Evolutionary conservation across 2,329 filamentous ascomycete species (phyloP).

Genomic region (Neofusicoccum kwambonambiense): DNA sequence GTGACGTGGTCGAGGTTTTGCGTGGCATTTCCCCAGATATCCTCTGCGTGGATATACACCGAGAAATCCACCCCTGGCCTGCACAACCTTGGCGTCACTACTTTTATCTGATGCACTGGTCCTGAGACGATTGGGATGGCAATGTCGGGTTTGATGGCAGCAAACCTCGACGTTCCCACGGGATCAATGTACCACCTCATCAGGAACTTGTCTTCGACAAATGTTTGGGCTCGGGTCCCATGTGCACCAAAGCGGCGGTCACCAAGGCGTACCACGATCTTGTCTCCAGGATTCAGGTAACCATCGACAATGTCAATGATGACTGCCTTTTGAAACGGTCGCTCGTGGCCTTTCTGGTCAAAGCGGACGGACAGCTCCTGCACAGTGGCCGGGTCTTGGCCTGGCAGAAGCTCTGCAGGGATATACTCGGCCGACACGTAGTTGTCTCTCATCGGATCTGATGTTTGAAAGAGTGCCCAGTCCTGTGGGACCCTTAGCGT

Average conservation of each 20-base stretch:
- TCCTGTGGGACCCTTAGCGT: slow-evolving; percentile 19
- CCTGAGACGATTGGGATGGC: slow-evolving; percentile 26
- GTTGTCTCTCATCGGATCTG: slow-evolving; percentile 23
- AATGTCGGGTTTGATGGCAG: slow-evolving; percentile 36
- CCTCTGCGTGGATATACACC: not conserved
- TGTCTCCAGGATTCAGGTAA: slow-evolving; percentile 38
- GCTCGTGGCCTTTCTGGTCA: slow-evolving; percentile 41
- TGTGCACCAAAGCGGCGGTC: slow-evolving; percentile 33
- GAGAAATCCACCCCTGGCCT: not conserved
- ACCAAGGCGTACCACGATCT: slow-evolving; percentile 35
- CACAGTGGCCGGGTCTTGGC: slow-evolving; percentile 36
- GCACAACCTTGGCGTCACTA: slow-evolving; percentile 23
- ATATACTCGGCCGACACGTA: slow-evolving; percentile 36
- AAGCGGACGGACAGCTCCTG: slow-evolving; percentile 35
- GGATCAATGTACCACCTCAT: slow-evolving; percentile 42
- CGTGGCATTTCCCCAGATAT: slow-evolving; percentile 32
- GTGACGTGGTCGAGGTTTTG: slow-evolving; percentile 7
- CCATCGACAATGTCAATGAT: slow-evolving; percentile 32
- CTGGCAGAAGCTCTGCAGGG: slow-evolving; percentile 25
- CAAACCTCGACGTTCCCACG: slow-evolving; percentile 37
- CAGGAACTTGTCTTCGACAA: slow-evolving; percentile 35
- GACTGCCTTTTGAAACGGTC: slow-evolving; percentile 39
- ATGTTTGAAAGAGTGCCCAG: slow-evolving; percentile 38
- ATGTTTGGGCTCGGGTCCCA: slow-evolving; percentile 37
- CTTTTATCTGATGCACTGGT: slow-evolving; percentile 22